Conservation (phyloP, 345 rosid genomes). For the Arabis alpina region DNA sequence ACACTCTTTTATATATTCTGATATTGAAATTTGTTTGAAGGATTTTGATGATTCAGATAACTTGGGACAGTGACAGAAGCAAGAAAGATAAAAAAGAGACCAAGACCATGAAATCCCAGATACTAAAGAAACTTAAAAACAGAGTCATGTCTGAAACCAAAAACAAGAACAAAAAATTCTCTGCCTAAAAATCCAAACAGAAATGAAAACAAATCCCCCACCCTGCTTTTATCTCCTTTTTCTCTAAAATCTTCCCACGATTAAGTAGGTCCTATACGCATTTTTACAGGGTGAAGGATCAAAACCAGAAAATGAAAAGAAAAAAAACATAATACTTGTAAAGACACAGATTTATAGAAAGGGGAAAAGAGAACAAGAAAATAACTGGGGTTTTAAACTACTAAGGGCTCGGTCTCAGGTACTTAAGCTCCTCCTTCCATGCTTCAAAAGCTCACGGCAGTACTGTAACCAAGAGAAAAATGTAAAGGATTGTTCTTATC, state of each 20-base stretch:
- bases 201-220: constrained; percentile 34
- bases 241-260: constrained; percentile 33
- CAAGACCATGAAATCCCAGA: neutral
- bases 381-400: constrained; percentile 30
- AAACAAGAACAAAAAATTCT: constrained; percentile 4
- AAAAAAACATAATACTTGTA: neutral
- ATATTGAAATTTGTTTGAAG: neutral
- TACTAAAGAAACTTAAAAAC: neutral
- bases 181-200: constrained; percentile 35
- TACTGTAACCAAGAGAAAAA: constrained; percentile 28
- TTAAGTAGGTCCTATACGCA: constrained; percentile 36
- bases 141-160: constrained; percentile 14
- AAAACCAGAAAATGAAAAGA: constrained; percentile 10
- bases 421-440: constrained; percentile 29
- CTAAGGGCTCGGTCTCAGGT: constrained; percentile 26
- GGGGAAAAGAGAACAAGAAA: constrained; percentile 28
- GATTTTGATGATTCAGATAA: neutral
- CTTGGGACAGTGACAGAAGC: neutral
- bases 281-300: constrained; percentile 43
- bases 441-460: constrained; percentile 43
- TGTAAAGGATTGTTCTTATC: constrained; percentile 17
- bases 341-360: constrained; percentile 7
- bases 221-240: constrained; percentile 40
- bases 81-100: neutral
- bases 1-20: no score